Evolutionary conservation across 2,329 filamentous ascomycete species (phyloP).

Genomic region (Aciculosporium take): DNA sequence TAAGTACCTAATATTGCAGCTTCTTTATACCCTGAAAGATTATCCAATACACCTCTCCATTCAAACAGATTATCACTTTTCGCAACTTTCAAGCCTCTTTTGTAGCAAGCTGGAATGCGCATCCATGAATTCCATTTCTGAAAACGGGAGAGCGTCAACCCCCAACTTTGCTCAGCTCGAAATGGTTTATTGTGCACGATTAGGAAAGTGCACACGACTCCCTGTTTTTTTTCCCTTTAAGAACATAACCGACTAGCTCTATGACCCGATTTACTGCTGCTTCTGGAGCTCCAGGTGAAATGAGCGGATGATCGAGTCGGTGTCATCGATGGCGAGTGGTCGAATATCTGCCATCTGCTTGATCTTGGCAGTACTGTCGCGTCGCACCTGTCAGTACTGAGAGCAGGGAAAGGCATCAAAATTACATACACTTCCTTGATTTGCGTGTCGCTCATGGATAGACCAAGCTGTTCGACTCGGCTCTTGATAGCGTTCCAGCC

Average conservation of each 20-base stretch:
- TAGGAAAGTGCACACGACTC: not conserved
- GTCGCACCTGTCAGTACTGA: not conserved
- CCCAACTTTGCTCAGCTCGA: not conserved
- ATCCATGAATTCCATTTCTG: not conserved
- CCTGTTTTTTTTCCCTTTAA: not conserved
- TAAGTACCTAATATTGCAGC: no score
- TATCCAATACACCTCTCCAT: no score
- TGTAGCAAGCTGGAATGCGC: not conserved
- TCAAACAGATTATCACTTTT: no score
- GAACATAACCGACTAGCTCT: not conserved
- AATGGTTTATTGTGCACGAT: not conserved
- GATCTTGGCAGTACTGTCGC: conserved; percentile 51
- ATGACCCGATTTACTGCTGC: not conserved
- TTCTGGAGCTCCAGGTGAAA: conserved; percentile 42
- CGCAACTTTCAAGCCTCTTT: not conserved
- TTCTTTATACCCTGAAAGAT: no score
- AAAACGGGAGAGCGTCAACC: no score
- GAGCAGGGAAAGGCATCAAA: not conserved
- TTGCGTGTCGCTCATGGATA: conserved; percentile 30
- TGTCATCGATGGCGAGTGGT: conserved; percentile 76
- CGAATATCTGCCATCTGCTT: conserved; percentile 79
- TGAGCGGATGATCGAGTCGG: conserved; percentile 71
- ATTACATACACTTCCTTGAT: conserved; percentile 19
- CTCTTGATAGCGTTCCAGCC: conserved; percentile 96
- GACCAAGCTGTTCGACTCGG: conserved; percentile 68